Evolutionary conservation across 1,139 yeast genomes (phyloP).

Genomic region (Blastobotrys illinoisensis): DNA sequence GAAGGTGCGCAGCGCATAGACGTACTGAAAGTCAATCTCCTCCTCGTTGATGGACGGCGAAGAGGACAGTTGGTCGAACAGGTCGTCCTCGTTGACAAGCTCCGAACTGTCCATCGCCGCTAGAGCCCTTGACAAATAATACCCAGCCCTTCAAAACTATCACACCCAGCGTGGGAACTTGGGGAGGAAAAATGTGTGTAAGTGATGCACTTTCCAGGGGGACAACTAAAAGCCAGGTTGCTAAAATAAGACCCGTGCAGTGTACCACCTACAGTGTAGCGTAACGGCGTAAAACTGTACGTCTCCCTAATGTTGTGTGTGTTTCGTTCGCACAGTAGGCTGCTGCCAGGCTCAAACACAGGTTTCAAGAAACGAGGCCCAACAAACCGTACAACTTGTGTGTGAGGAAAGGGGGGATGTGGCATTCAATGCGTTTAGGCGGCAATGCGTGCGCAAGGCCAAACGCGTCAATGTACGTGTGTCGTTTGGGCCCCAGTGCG

Average conservation of each 20-base stretch:
- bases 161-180: too few species aligned
- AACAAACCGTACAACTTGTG: neutral
- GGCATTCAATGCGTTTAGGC: neutral
- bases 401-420: too few species aligned
- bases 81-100: constrained; percentile 21
- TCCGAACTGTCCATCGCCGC: neutral
- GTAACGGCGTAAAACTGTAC: neutral
- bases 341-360: neutral
- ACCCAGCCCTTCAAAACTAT: too few species aligned
- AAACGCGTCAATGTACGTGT: neutral
- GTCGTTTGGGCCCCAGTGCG: neutral
- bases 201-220: neutral
- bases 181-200: neutral
- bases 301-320: neutral
- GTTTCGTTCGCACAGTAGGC: neutral
- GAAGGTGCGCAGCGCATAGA: constrained; percentile 84
- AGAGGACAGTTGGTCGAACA: constrained; percentile 30
- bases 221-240: neutral
- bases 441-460: neutral
- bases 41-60: constrained; percentile 52
- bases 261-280: neutral
- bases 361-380: neutral
- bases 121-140: too few species aligned
- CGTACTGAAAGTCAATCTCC: constrained; percentile 75
- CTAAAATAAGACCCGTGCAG: neutral